phyloP scores from a whole-genome alignment of 805 yeast species.

The Saturnispora zaruensis region DNA sequence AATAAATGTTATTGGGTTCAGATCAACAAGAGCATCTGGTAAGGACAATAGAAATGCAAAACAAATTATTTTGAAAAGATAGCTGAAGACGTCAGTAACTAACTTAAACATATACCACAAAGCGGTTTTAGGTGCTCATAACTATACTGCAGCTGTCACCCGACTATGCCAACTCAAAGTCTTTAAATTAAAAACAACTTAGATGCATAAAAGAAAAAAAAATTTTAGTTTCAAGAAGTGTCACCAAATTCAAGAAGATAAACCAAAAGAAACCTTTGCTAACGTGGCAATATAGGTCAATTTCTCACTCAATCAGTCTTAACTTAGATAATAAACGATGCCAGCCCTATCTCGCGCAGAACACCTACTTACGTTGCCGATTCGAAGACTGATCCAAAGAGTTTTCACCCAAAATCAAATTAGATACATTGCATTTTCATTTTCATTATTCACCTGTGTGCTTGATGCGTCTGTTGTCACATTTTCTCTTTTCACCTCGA shows the following conservation, averaged over 20 bases:
- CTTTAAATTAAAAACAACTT: too few species aligned
- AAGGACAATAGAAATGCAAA: too few species aligned
- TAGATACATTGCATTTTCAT: slow-evolving; percentile 42
- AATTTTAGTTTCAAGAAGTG: background rate
- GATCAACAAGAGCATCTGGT: too few species aligned
- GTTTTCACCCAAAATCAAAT: slow-evolving; percentile 36
- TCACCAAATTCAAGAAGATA: background rate
- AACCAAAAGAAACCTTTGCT: background rate
- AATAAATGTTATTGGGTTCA: too few species aligned
- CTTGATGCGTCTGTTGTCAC: slow-evolving; percentile 76
- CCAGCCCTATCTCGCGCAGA: slow-evolving; percentile 28
- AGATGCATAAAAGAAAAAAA: background rate
- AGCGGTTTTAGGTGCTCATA: too few species aligned
- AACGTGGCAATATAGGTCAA: background rate
- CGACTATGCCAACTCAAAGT: too few species aligned
- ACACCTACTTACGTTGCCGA: slow-evolving; percentile 33
- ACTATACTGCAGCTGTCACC: too few species aligned
- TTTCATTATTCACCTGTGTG: slow-evolving; percentile 57
- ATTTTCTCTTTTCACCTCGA: slow-evolving; percentile 71
- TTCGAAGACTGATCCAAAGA: slow-evolving; percentile 35
- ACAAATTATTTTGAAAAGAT: too few species aligned
- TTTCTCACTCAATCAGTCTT: background rate
- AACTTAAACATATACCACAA: too few species aligned
- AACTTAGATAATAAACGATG: slow-evolving; percentile 7
- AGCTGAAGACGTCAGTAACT: too few species aligned